Evolutionary conservation across 108 stramenopile genomes (phyloP).

Genomic region (Cyclotella atomus): DNA sequence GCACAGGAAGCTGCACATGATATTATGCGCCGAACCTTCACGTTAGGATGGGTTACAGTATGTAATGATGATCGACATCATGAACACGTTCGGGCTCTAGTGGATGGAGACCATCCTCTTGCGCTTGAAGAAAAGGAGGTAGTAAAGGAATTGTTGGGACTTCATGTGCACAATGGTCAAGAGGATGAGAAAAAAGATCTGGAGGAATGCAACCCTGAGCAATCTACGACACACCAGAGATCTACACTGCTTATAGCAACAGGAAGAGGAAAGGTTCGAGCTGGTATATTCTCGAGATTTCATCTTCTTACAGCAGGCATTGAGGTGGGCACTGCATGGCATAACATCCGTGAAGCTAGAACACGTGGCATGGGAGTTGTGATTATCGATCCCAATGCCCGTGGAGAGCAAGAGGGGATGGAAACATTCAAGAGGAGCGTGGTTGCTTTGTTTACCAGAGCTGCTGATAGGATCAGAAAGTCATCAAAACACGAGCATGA

Average conservation of each 20-base stretch:
- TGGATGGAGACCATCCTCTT: slow-evolving; percentile 51
- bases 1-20: slow-evolving; percentile 77
- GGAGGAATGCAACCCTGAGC: not conserved
- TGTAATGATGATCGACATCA: slow-evolving; percentile 38
- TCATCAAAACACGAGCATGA: not conserved
- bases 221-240: slow-evolving; percentile 11
- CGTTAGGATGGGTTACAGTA: slow-evolving; percentile 71
- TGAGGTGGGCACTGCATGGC: slow-evolving; percentile 43
- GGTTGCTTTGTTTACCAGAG: slow-evolving; percentile 18
- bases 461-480: not conserved
- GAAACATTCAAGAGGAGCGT: slow-evolving; percentile 41
- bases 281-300: slow-evolving; percentile 41
- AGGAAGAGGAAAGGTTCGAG: slow-evolving; percentile 42
- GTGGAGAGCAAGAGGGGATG: slow-evolving; percentile 36
- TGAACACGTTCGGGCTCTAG: slow-evolving; percentile 64
- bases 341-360: slow-evolving; percentile 40
- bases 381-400: slow-evolving; percentile 38
- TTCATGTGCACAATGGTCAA: not conserved
- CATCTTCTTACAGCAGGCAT: slow-evolving; percentile 44
- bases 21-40: slow-evolving; percentile 61
- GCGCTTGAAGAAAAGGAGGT: slow-evolving; percentile 17
- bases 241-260: slow-evolving; percentile 42
- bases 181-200: not conserved
- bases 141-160: slow-evolving; percentile 17
- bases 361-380: slow-evolving; percentile 25